Base-by-base conservation (phyloP, 192 early-diverging fungal genomes). In the Powellomyces hirtus region DNA sequence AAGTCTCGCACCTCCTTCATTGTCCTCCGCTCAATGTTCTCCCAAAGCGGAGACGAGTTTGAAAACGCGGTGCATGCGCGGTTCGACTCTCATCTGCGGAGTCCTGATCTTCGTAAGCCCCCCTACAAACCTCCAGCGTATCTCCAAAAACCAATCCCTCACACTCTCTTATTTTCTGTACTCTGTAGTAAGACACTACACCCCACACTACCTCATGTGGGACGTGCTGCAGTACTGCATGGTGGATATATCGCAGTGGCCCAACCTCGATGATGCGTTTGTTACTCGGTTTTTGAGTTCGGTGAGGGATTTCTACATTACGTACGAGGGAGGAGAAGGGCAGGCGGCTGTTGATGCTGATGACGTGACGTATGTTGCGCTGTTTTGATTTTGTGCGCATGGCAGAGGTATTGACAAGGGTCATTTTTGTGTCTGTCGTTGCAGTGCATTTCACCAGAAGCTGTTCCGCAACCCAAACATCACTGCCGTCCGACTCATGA, bases 131-230 rank as follows among this genome's bases (percentile, higher is more conserved):
- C n/a, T n/a, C n/a, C n/a, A n/a, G n/a, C n/a, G n/a, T n/a, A n/a
- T n/a, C n/a, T n/a, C n/a, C n/a, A n/a, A n/a, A n/a, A n/a, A n/a
- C n/a, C n/a, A n/a, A n/a, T n/a, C n/a, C n/a, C n/a, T n/a, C n/a
- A n/a, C n/a, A n/a, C n/a, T n/a, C n/a, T n/a, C n/a, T n/a, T n/a
- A n/a, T n/a, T n/a, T n/a, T n/a, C n/a, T n/a, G n/a, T n/a, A n/a
- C n/a, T n/a, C n/a, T n/a, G n/a, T n/a, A n/a, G n/a, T n/a, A n/a
- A n/a, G n/a, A n/a, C n/a, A n/a, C n/a, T n/a, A n/a, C n/a, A n/a
- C n/a, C 40, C 40, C 40, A n/a, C 40, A 42, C 11, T 56, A 56
- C 53, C 31, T 56, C 27, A 16, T 56, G 53, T 56, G 53, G 53
- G 53, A 56, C 33, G 3, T 56, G 3, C 7, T 56, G 16, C 24